Evolutionary conservation across 2,329 filamentous ascomycete genomes (phyloP), one percentile per base, ranked within the genome.

Genomic region (Claviceps quebecensis): DNA sequence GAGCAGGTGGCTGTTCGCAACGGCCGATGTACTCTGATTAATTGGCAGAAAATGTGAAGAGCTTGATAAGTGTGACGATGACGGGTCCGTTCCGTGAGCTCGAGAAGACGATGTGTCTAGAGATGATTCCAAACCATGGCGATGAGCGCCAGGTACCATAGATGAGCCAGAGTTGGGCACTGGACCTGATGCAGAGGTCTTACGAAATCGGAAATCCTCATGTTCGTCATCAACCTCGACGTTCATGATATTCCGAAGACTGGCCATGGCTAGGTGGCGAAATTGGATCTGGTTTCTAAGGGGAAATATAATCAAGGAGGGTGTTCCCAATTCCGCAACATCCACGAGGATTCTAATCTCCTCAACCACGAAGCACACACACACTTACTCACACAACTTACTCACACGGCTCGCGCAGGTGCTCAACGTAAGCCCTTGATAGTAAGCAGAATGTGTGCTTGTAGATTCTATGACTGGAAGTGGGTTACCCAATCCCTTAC

Each of bases 191-290:
- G 60, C 61, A 60, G 71, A 62, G 60, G 65, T 64, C 56, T 72
- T 74, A 71, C 69, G 67, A 60, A 65, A 58, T 61, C 63, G 64
- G 52, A 69, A 61, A 56, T 69, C 66, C 54, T 62, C 62, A 55
- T 70, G 67, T 58, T 74, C 73, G 58, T 76, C 74, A 59, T 74
- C 72, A 59, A 69, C 73, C 59, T 74, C 72, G 59, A 69, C 67
- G 63, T 78, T 76, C 72, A 79, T 77, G 62, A 79, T 79, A 60
- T 74, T 74, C 59, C 70, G 72, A 57, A 79, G 69, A 61, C 72
- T 76, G 57, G 74, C 69, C 75, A 79, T 78, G 66, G 64, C 51
- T 65, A 63, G 64, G 60, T 58, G 59, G 63, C 60, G 64, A 68
- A 65, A 63, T 69, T 65, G 67, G 67, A 69, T 66, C 65, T 61